Evolutionary conservation across 768 basidiomycete genomes (phyloP), one percentile per base, ranked within the genome.

Genomic region (Aureoboletus auriporus): DNA sequence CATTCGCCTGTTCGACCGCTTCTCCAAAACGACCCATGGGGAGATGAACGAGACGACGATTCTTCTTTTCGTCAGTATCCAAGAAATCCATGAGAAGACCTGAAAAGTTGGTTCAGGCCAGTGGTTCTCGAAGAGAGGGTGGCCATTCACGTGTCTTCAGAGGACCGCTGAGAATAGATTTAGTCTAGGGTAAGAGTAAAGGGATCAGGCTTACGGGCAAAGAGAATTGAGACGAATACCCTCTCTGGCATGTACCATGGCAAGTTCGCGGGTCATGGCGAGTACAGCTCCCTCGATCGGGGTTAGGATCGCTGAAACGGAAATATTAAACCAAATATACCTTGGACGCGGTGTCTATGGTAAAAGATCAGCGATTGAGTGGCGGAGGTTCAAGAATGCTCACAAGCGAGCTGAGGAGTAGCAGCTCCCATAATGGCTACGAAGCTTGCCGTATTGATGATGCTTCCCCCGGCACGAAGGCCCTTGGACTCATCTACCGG

Each of bases 21-120:
- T 97, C 93, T 33, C 95, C 95, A 65, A 99, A 99, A 52, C 95
- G 82, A 52, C 94, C 94, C 91, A 96, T 92, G 1, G 94, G 95
- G 13, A 95, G 79, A 58, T 93, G 92, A 17, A 92, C 83, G 64
- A 97, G 64, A 39, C 96, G 80, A 27, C 96, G 84, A 38, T 97
- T 82, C 50, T 87, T 82, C 74, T 98, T 98, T 76, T 99, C 96
- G 39, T 85, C 75, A 16, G 96, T 97, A 69, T 98, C 82, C 62
- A 99, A 80, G 78, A 95, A 99, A 69, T 98, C 86, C 96, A 99
- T 99, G 27, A 99, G 77, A 39, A 99, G 83, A 34, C 94, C 92
- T 94, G 62, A n/a, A 26, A 36, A 3, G 4, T 34, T 20, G 20
- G 8, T 42, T 35, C 26, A 43, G 45, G 2, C 26, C 33, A 17